Conservation (phyloP, 2,329 filamentous ascomycete species). For the Xylariaceae sp. region DNA sequence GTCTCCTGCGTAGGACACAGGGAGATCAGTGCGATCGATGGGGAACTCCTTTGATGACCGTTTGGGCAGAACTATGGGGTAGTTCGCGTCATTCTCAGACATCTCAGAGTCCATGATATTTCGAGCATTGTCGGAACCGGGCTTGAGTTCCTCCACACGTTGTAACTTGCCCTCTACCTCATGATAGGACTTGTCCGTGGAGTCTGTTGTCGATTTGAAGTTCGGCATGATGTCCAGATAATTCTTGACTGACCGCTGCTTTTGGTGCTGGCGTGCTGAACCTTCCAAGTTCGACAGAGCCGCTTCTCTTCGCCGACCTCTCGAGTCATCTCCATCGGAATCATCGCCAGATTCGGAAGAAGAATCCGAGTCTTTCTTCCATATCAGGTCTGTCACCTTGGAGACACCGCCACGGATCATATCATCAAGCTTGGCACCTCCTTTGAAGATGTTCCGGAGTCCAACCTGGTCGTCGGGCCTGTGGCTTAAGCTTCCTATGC, state of each 20-base stretch:
- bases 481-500: slow-evolving; percentile 45
- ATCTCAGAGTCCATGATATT: slow-evolving; percentile 31
- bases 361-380: slow-evolving; percentile 46
- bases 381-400: slow-evolving; percentile 52
- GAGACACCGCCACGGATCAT: slow-evolving; percentile 58
- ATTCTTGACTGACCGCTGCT: slow-evolving; percentile 36
- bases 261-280: slow-evolving; percentile 31
- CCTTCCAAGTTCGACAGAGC: slow-evolving; percentile 34
- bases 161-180: slow-evolving; percentile 34
- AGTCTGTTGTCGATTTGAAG: slow-evolving; percentile 38
- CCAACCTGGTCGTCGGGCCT: slow-evolving; percentile 47
- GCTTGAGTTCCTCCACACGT: slow-evolving; percentile 45
- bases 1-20: slow-evolving; percentile 7
- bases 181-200: slow-evolving; percentile 21
- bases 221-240: slow-evolving; percentile 50
- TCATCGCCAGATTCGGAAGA: slow-evolving; percentile 44
- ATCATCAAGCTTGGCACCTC: slow-evolving; percentile 61
- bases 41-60: slow-evolving; percentile 35
- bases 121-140: slow-evolving; percentile 25
- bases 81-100: slow-evolving; percentile 38
- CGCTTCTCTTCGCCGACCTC: slow-evolving; percentile 37
- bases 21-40: slow-evolving; percentile 22
- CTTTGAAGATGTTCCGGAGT: slow-evolving; percentile 72
- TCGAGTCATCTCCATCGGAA: slow-evolving; percentile 41
- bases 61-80: slow-evolving; percentile 29